phyloP scores from a whole-genome alignment of 495 filamentous ascomycete genomes.

The Lentithecium fluviatile region DNA sequence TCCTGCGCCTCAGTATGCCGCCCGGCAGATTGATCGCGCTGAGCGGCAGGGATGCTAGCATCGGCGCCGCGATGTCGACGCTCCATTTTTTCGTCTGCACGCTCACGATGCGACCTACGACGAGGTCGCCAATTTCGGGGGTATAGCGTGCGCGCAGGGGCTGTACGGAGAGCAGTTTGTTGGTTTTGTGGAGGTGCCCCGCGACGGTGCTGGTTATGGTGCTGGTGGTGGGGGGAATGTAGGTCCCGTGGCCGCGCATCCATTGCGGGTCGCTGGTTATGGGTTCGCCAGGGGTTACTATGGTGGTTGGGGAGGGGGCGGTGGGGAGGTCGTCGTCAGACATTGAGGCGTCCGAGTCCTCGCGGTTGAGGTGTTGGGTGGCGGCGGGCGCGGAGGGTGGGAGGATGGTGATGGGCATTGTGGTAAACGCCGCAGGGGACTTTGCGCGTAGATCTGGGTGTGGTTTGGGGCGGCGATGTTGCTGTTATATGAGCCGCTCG shows the following conservation, averaged over 20 bases:
- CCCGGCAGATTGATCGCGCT: constrained; percentile 91
- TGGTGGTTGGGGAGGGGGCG: constrained; percentile 49
- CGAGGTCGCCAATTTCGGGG: constrained; percentile 92
- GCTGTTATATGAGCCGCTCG: background rate
- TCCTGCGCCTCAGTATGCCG: constrained; percentile 85
- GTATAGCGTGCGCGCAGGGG: constrained; percentile 91
- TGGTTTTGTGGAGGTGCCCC: constrained; percentile 83
- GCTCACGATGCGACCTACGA: constrained; percentile 89
- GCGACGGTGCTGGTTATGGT: constrained; percentile 83
- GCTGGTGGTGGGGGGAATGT: constrained; percentile 56
- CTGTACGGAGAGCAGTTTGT: constrained; percentile 89
- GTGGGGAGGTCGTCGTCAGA: constrained; percentile 39
- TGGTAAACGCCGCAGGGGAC: constrained; percentile 19
- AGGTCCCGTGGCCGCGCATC: constrained; percentile 87
- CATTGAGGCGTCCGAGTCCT: constrained; percentile 64
- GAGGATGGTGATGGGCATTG: constrained; percentile 81
- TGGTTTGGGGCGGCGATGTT: background rate
- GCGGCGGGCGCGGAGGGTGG: constrained; percentile 51
- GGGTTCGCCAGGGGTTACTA: constrained; percentile 86
- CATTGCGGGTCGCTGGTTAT: constrained; percentile 92
- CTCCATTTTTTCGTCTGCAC: constrained; percentile 89
- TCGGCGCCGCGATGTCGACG: constrained; percentile 82
- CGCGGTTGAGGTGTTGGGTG: constrained; percentile 42
- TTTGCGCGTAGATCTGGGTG: no score
- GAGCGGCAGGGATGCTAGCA: constrained; percentile 79